Conservation (phyloP, 805 yeast genomes). For the Metschnikowia cerradonensis region DNA sequence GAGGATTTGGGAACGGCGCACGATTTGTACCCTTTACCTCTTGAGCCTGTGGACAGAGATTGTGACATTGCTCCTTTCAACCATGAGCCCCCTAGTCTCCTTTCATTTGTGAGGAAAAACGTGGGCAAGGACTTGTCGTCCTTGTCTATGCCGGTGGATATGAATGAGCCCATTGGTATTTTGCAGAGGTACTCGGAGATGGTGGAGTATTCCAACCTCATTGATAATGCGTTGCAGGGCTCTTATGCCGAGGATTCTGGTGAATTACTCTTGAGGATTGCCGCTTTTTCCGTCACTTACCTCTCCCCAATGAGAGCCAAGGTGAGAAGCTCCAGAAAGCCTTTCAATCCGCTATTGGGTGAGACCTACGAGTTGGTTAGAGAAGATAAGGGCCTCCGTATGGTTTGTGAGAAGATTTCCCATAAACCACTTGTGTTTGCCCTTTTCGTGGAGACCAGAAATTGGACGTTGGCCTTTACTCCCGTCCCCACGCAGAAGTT, state of each 20-base stretch:
- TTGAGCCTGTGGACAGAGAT: constrained; percentile 47
- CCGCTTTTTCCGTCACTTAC: constrained; percentile 77
- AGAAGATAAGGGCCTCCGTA: constrained; percentile 72
- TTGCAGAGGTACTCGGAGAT: constrained; percentile 77
- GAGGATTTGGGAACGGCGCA: constrained; percentile 12
- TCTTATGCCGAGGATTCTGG: constrained; percentile 44
- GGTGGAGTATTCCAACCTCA: constrained; percentile 67
- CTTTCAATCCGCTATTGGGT: constrained; percentile 91
- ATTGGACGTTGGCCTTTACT: constrained; percentile 68
- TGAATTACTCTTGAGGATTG: constrained; percentile 61
- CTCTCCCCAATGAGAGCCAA: constrained; percentile 70
- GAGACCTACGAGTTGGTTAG: constrained; percentile 89
- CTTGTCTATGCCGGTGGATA: constrained; percentile 88
- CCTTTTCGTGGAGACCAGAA: constrained; percentile 61
- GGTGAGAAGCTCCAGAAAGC: constrained; percentile 76
- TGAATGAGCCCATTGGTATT: constrained; percentile 86
- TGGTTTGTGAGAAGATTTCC: constrained; percentile 78
- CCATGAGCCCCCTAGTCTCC: constrained; percentile 74
- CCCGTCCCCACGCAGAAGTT: constrained; percentile 79
- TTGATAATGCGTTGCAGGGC: constrained; percentile 56
- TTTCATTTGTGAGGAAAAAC: constrained; percentile 77
- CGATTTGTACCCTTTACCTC: constrained; percentile 68
- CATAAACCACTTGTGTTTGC: constrained; percentile 90
- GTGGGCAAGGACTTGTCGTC: constrained; percentile 87
- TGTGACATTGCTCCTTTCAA: constrained; percentile 53